A percentile compares a stretch with the other conserved stretches of the same genome.
phyloP scores from a whole-genome alignment of 345 rosid species.

The Pugionium dolabratum region DNA sequence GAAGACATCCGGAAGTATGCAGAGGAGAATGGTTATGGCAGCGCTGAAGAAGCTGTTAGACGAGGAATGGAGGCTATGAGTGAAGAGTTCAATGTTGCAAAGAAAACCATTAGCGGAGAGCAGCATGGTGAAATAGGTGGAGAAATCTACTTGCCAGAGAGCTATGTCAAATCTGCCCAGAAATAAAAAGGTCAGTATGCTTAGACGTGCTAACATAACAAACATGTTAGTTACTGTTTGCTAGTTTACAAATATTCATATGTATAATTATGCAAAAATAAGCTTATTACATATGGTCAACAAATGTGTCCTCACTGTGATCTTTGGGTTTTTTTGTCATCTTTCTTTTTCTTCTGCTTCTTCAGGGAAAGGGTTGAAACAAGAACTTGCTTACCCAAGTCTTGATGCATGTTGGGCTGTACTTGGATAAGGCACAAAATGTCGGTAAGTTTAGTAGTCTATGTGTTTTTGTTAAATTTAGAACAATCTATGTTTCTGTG shows the following conservation, averaged over 20 bases:
- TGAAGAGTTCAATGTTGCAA: slow-evolving; percentile 81
- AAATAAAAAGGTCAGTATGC: slow-evolving; percentile 53
- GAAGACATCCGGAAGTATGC: slow-evolving; percentile 97
- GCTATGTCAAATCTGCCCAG: slow-evolving; percentile 51
- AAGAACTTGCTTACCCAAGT: slow-evolving; percentile 30
- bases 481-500: slow-evolving; percentile 44
- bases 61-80: slow-evolving; percentile 98
- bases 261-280: not conserved
- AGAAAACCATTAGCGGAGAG: slow-evolving; percentile 91
- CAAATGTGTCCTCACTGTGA: slow-evolving; percentile 1
- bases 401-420: slow-evolving; percentile 18
- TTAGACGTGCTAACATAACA: not conserved
- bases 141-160: slow-evolving; percentile 84
- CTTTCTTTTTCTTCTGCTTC: slow-evolving; percentile 15
- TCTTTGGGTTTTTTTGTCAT: not conserved
- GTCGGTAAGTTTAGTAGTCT: slow-evolving; percentile 65
- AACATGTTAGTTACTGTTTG: not conserved
- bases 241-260: slow-evolving; percentile 1
- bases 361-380: slow-evolving; percentile 19
- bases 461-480: slow-evolving; percentile 34
- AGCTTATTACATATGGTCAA: slow-evolving; percentile 1
- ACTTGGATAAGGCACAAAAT: slow-evolving; percentile 28
- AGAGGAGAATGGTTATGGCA: slow-evolving; percentile 94
- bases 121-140: slow-evolving; percentile 98
- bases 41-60: slow-evolving; percentile 81